These are phyloP conservation scores for Taphrina populina DNA, from an alignment of 1,139 yeast species.

Conservation along the genomic window DNA sequence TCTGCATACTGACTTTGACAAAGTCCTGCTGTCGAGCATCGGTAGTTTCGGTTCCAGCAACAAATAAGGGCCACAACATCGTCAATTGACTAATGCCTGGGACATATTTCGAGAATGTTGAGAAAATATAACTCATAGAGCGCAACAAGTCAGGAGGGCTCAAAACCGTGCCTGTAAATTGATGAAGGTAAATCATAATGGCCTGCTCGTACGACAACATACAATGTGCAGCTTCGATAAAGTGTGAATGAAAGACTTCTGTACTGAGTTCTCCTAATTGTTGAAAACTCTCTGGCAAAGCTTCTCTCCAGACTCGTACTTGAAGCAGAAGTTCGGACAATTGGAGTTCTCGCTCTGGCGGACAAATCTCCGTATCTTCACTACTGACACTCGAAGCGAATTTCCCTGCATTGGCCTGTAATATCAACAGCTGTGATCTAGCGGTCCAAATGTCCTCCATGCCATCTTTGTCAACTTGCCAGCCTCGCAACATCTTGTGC, in stretches of 20 bases:
- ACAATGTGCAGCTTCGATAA: not conserved
- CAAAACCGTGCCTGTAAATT: not conserved
- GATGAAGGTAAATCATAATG: not conserved
- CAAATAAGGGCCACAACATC: not conserved
- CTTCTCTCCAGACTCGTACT: not conserved
- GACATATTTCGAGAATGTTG: not conserved
- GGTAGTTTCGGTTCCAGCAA: not conserved
- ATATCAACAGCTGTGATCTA: not conserved
- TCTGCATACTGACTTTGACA: not conserved
- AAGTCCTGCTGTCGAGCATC: not conserved
- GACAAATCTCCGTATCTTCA: not conserved
- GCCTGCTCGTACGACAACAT: conserved; percentile 1
- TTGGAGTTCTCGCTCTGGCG: not conserved
- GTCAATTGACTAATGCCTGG: not conserved
- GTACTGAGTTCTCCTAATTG: not conserved
- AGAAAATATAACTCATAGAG: not conserved
- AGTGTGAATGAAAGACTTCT: not conserved
- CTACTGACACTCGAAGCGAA: not conserved
- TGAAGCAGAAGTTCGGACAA: not conserved
- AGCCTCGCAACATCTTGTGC: not conserved
- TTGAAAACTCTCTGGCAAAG: not conserved
- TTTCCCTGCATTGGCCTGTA: not conserved
- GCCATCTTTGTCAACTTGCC: not conserved
- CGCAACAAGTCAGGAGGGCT: not conserved
- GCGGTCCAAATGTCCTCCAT: not conserved